A percentile compares a stretch with the other conserved stretches of the same genome.
These are phyloP conservation scores for Microthlaspi erraticum DNA, from an alignment of 345 rosid genomes.

Conservation along the genomic window DNA sequence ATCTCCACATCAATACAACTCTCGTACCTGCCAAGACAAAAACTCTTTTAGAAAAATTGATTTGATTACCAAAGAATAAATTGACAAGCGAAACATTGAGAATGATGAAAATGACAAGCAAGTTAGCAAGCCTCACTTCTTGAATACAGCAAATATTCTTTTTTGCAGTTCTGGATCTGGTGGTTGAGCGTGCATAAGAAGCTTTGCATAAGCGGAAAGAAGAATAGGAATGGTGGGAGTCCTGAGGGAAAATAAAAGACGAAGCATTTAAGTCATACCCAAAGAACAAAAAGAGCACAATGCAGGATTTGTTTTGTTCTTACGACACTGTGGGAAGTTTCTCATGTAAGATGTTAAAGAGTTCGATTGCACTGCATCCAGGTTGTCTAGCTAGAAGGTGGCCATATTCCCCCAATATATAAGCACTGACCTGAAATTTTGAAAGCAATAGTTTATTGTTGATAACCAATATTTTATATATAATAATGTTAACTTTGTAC, in stretches of 20 bases:
- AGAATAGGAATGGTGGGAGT: slow-evolving; percentile 85
- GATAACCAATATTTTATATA: slow-evolving; percentile 6
- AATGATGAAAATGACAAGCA: slow-evolving; percentile 7
- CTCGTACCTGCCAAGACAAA: slow-evolving; percentile 68
- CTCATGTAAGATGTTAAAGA: slow-evolving; percentile 83
- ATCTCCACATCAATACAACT: slow-evolving; percentile 99
- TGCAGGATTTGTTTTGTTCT: slow-evolving; percentile 47
- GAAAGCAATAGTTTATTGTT: not conserved
- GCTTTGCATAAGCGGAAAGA: slow-evolving; percentile 97
- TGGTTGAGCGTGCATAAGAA: slow-evolving; percentile 93
- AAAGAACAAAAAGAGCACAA: slow-evolving; percentile 28
- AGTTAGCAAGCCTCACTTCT: slow-evolving; percentile 65
- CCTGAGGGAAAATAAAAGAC: slow-evolving; percentile 51
- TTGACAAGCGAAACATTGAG: slow-evolving; percentile 9
- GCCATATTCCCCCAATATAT: slow-evolving; percentile 95
- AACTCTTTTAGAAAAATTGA: slow-evolving; percentile 30
- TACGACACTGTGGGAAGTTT: slow-evolving; percentile 98
- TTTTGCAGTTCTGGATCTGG: slow-evolving; percentile 87
- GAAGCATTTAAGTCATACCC: slow-evolving; percentile 22
- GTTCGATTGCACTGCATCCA: slow-evolving; percentile 95
- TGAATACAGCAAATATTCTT: slow-evolving; percentile 85
- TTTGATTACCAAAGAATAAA: slow-evolving; percentile 8
- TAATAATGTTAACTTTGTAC: slow-evolving; percentile 17
- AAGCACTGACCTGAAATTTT: slow-evolving; percentile 84
- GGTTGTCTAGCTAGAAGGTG: slow-evolving; percentile 96